These are phyloP conservation scores for Ogataea paradorogensis DNA, from an alignment of 805 yeast genomes.

Conservation along the genomic window DNA sequence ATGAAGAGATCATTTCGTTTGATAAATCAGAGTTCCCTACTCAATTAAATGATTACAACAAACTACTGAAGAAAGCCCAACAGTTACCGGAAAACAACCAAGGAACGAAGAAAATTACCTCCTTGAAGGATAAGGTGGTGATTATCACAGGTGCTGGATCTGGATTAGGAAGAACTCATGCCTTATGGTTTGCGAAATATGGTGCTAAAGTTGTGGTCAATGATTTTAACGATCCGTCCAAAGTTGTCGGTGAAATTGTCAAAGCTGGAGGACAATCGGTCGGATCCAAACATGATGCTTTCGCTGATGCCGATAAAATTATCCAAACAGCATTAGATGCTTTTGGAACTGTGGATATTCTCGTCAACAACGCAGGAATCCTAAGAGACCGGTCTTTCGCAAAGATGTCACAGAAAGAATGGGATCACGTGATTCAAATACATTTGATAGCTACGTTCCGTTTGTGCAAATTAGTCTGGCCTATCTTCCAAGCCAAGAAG, in stretches of 20 bases:
- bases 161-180: slow-evolving; percentile 91
- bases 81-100: slow-evolving; percentile 56
- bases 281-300: slow-evolving; percentile 80
- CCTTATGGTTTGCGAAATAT: slow-evolving; percentile 76
- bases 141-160: slow-evolving; percentile 94
- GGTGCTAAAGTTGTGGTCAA: slow-evolving; percentile 96
- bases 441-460: slow-evolving; percentile 81
- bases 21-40: slow-evolving; percentile 63
- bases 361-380: slow-evolving; percentile 93
- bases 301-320: slow-evolving; percentile 67
- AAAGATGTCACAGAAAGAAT: slow-evolving; percentile 79
- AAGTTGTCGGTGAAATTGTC: slow-evolving; percentile 72
- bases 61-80: slow-evolving; percentile 51
- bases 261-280: slow-evolving; percentile 71
- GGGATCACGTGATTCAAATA: slow-evolving; percentile 77
- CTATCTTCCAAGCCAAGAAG: slow-evolving; percentile 72
- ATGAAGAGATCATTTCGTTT: slow-evolving; percentile 62
- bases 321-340: slow-evolving; percentile 70
- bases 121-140: slow-evolving; percentile 80
- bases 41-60: slow-evolving; percentile 67
- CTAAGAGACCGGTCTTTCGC: slow-evolving; percentile 83
- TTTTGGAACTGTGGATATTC: slow-evolving; percentile 81
- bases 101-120: slow-evolving; percentile 47
- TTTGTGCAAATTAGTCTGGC: slow-evolving; percentile 90
- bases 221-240: slow-evolving; percentile 74